Evolutionary conservation across 768 basidiomycete genomes (phyloP).

Genomic region (Asterophora lycoperdoides): DNA sequence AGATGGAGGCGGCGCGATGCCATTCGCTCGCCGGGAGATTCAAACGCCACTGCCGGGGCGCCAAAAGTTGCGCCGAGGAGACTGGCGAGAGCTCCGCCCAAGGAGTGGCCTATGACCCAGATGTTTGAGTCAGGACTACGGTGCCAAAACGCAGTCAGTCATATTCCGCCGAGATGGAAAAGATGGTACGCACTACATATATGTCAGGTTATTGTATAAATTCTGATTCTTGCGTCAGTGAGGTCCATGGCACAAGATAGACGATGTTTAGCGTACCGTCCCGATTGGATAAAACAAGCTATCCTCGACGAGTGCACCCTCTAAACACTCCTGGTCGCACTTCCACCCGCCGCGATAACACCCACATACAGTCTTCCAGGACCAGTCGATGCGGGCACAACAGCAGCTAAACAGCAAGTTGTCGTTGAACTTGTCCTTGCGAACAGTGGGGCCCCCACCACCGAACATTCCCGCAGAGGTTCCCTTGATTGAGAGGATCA

Average conservation of each 20-base stretch:
- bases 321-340: constrained; percentile 78
- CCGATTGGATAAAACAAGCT: constrained; percentile 88
- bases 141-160: background rate
- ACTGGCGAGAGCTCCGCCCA: constrained; percentile 72
- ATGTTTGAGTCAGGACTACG: constrained; percentile 73
- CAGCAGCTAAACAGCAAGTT: constrained; percentile 93
- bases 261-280: constrained; percentile 50
- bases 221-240: constrained; percentile 46
- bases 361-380: constrained; percentile 91
- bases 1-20: constrained; percentile 80
- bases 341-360: constrained; percentile 79
- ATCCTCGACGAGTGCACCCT: constrained; percentile 69
- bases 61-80: constrained; percentile 89
- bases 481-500: constrained; percentile 90
- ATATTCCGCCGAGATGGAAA: background rate
- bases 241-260: constrained; percentile 2
- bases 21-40: constrained; percentile 83
- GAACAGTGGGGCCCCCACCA: constrained; percentile 76
- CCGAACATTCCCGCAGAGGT: constrained; percentile 77
- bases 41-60: constrained; percentile 80
- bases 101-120: constrained; percentile 79
- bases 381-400: constrained; percentile 88
- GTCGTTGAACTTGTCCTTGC: constrained; percentile 93
- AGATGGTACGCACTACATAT: constrained; percentile 58
- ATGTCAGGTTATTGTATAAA: constrained; percentile 90